These are phyloP conservation scores for Colletotrichum camelliae DNA, from an alignment of 2,329 filamentous ascomycete genomes.

Conservation along the genomic window DNA sequence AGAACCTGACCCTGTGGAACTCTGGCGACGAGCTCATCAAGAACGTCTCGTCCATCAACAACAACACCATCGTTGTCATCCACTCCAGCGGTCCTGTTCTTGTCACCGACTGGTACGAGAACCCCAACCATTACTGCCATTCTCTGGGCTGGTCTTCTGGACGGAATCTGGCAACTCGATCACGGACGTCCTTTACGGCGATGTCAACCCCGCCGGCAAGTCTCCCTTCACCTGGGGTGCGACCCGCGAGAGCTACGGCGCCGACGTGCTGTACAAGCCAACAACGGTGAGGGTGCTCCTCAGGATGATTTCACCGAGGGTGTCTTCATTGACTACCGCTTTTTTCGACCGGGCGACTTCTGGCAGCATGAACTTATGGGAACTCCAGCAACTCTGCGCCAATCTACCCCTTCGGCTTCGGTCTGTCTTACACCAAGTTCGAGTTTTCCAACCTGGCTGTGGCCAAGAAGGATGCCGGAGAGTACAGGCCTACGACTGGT, in stretches of 20 bases:
- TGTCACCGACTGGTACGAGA: slow-evolving; percentile 75
- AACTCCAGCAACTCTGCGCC: slow-evolving; percentile 52
- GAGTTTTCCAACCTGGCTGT: slow-evolving; percentile 72
- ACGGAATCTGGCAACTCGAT: slow-evolving; percentile 81
- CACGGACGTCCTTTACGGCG: slow-evolving; percentile 83
- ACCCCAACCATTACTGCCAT: slow-evolving; percentile 83
- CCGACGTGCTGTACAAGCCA: slow-evolving; percentile 69
- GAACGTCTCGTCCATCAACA: slow-evolving; percentile 77
- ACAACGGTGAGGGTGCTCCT: slow-evolving; percentile 69
- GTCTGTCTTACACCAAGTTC: slow-evolving; percentile 82
- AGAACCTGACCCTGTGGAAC: slow-evolving; percentile 91
- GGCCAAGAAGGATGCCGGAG: slow-evolving; percentile 48
- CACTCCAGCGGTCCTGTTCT: slow-evolving; percentile 85
- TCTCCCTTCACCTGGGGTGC: slow-evolving; percentile 82
- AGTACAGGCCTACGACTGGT: slow-evolving; percentile 67
- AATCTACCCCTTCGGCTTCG: slow-evolving; percentile 82
- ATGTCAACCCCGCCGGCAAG: slow-evolving; percentile 77
- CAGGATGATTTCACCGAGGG: slow-evolving; percentile 80
- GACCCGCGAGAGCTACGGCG: slow-evolving; percentile 70
- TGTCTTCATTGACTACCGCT: slow-evolving; percentile 81
- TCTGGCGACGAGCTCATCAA: slow-evolving; percentile 81
- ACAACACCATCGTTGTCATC: slow-evolving; percentile 91
- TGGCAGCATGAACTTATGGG: slow-evolving; percentile 21
- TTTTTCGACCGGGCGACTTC: slow-evolving; percentile 70
- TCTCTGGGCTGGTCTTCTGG: slow-evolving; percentile 81